Evolutionary conservation across 1,284 basidiomycete species (phyloP).

Genomic region (Trichosporon asahii): DNA sequence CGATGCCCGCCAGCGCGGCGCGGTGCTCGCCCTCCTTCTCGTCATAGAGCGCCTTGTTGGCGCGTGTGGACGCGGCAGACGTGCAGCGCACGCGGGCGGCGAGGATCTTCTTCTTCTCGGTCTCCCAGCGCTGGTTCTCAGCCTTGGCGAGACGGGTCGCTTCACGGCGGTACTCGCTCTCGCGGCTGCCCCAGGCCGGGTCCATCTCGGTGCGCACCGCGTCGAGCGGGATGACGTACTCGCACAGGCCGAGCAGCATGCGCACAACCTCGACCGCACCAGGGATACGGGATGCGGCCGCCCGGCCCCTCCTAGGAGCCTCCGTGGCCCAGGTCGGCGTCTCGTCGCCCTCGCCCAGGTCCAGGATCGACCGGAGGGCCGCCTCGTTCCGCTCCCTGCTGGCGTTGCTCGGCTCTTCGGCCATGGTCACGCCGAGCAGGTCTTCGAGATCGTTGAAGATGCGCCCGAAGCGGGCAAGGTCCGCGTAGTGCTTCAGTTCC

Average conservation of each 20-base stretch:
- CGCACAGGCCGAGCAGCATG: slow-evolving; percentile 43
- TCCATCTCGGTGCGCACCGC: slow-evolving; percentile 31
- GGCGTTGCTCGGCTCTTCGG: slow-evolving; percentile 14
- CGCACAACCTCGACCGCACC: slow-evolving; percentile 36
- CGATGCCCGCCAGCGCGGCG: slow-evolving; percentile 20
- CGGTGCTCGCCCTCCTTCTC: slow-evolving; percentile 26
- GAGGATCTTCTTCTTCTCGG: slow-evolving; percentile 36
- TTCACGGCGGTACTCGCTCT: slow-evolving; percentile 19
- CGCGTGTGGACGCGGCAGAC: slow-evolving; percentile 33
- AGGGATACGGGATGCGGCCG: slow-evolving; percentile 37
- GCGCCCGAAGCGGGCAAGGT: slow-evolving; percentile 39
- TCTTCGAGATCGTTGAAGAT: slow-evolving; percentile 31
- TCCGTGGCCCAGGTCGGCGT: slow-evolving; percentile 35
- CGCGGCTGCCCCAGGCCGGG: slow-evolving; percentile 16
- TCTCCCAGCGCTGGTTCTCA: slow-evolving; percentile 32
- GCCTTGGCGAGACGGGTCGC: slow-evolving; percentile 24
- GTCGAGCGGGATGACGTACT: slow-evolving; percentile 27
- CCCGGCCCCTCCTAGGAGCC: slow-evolving; percentile 29
- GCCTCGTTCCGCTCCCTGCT: slow-evolving; percentile 26
- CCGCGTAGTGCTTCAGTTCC: slow-evolving; percentile 45
- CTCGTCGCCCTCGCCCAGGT: slow-evolving; percentile 30
- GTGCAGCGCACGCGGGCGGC: slow-evolving; percentile 30
- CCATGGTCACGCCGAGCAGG: slow-evolving; percentile 27
- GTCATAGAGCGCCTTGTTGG: slow-evolving; percentile 25
- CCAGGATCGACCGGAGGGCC: slow-evolving; percentile 34